phyloP scores from a whole-genome alignment of 345 rosid genomes.

The Garcia nutans region DNA sequence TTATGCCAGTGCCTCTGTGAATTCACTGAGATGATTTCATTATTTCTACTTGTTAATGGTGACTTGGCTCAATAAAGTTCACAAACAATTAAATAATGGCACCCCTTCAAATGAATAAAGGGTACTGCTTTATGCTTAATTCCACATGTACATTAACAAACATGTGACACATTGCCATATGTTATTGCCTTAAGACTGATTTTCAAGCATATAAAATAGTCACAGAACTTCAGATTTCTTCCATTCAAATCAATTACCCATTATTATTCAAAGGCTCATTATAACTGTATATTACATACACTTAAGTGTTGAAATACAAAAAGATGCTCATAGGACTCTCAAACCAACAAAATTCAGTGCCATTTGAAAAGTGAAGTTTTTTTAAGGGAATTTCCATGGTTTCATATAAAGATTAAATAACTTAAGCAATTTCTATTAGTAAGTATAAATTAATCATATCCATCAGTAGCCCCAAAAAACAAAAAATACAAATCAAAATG shows the following conservation, averaged over 20 bases:
- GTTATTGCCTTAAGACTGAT: not conserved
- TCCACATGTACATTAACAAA: not conserved
- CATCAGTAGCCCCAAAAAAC: not conserved
- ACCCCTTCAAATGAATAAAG: not conserved
- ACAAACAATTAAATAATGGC: not conserved
- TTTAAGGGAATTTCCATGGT: not conserved
- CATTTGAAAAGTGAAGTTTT: not conserved
- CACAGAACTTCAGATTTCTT: not conserved
- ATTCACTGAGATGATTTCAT: not conserved
- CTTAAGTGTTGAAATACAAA: not conserved
- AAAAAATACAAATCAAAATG: not conserved
- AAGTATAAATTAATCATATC: not conserved
- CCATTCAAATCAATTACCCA: not conserved
- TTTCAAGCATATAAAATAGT: not conserved
- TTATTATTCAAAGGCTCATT: not conserved
- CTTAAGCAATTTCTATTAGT: not conserved
- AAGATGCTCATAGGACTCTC: not conserved
- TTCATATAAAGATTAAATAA: not conserved
- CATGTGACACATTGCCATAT: not conserved
- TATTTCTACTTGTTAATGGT: not conserved
- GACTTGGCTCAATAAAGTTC: not conserved
- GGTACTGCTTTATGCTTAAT: not conserved
- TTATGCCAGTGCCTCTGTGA: not conserved
- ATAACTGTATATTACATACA: not conserved
- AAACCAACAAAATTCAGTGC: not conserved